phyloP scores from a whole-genome alignment of 805 yeast genomes.

The Spathaspora hagerdaliae region DNA sequence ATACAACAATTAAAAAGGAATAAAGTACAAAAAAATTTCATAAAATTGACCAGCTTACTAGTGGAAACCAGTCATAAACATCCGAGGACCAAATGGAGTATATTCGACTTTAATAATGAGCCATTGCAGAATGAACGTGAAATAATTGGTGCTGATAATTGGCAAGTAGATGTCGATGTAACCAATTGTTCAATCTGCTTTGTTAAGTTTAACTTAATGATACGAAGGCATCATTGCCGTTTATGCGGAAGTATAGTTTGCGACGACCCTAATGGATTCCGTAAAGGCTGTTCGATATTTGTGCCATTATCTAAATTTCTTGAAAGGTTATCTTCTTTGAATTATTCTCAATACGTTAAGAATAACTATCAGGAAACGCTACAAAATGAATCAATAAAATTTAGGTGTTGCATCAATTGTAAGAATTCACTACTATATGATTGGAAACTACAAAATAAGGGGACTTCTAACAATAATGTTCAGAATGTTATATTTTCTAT shows the following conservation, averaged over 20 bases:
- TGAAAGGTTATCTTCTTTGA: constrained; percentile 33
- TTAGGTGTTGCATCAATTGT: constrained; percentile 71
- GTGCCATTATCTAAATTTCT: constrained; percentile 50
- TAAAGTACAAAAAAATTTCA: constrained; percentile 57
- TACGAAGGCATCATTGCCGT: constrained; percentile 87
- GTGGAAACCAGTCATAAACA: constrained; percentile 9
- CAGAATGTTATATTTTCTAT: constrained; percentile 12
- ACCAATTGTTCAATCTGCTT: constrained; percentile 63
- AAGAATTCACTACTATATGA: constrained; percentile 56
- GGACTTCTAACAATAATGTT: background rate
- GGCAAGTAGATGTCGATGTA: constrained; percentile 51
- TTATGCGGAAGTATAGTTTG: constrained; percentile 83
- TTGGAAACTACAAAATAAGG: constrained; percentile 26
- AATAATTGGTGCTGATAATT: constrained; percentile 45
- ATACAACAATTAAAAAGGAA: constrained; percentile 49
- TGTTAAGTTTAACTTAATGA: constrained; percentile 48
- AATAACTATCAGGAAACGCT: constrained; percentile 12
- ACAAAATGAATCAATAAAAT: constrained; percentile 13
- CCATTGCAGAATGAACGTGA: constrained; percentile 15
- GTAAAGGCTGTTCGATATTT: constrained; percentile 64
- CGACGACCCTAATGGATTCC: constrained; percentile 47
- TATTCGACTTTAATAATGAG: background rate
- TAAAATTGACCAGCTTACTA: constrained; percentile 38
- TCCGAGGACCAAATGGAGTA: background rate
- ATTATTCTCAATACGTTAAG: constrained; percentile 24